Evolutionary conservation across 345 rosid species (phyloP), one percentile per base, ranked within the genome.

Genomic region (Adansonia digitata): DNA sequence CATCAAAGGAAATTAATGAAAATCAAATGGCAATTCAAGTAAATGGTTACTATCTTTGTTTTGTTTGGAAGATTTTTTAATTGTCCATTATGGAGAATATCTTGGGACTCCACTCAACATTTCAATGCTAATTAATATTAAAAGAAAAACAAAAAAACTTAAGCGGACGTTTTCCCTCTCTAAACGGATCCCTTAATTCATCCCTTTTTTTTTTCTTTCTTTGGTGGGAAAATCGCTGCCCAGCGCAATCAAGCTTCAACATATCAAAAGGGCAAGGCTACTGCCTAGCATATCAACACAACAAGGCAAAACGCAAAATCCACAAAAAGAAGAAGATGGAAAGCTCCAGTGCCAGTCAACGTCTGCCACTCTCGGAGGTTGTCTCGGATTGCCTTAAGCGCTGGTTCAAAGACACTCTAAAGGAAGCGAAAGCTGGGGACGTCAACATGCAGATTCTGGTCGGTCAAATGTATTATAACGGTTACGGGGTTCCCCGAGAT

Each of bases 381-480:
- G 98, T 92, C 3, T 77, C 96, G 5, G 95, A 92, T 76, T 94
- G 98, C 75, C 92, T 87, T 68, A 90, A 89, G 83, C 86, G 95
- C 79, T 94, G 98, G 98, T 94, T 94, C 67, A 90, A 86, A 69
- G 98, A 92, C 52, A 86, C 97, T 1, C 97, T 94, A 51, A 91
- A 92, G 77, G 98, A 92, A 82, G 98, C 98, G 24, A 94, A 87
- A 79, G 83, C 89, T 7, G 98, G 98, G 17, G 96, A 91, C 82
- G 84, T 90, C 53, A 89, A 85, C 74, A 94, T 94, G 98, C 98
- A 94, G 75, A 89, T 92, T 56, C 75, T 94, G 68, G 86, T 92
- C 53, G 81, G 88, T 74, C 98, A 94, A 91, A 94, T 94, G 98
- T 94, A 92, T 80, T 82, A 86, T 78, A 90, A 90, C 77, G 98